Conservation (phyloP, 176 grass and related monocot genomes). For the Aegilops bicornis region DNA sequence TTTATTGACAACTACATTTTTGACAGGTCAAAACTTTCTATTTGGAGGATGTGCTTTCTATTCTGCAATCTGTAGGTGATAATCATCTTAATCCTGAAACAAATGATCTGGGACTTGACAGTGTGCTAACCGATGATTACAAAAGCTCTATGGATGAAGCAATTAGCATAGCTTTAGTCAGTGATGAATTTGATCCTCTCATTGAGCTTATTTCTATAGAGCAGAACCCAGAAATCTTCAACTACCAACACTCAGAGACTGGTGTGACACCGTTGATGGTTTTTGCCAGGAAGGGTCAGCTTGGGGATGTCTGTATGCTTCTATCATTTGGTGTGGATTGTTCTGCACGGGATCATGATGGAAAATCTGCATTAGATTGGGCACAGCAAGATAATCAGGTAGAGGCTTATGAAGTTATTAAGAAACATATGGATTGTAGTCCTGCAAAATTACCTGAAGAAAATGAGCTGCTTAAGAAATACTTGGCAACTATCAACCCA, state of each 20-base stretch:
- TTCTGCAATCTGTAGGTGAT: conserved; percentile 59
- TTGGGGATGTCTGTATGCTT: conserved; percentile 88
- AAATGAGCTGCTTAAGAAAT: conserved; percentile 72
- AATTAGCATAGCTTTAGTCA: conserved; percentile 77
- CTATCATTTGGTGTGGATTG: conserved; percentile 92
- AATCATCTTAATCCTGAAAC: conserved; percentile 59
- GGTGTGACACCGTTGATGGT: conserved; percentile 92
- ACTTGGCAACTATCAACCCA: conserved; percentile 68
- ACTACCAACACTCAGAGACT: conserved; percentile 83
- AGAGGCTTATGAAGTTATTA: conserved; percentile 68
- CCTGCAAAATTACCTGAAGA: conserved; percentile 57
- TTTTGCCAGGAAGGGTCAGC: conserved; percentile 82
- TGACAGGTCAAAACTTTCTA: conserved; percentile 85
- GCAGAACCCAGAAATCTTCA: conserved; percentile 65
- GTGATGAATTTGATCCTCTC: conserved; percentile 90
- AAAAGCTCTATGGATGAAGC: conserved; percentile 85
- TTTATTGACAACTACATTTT: conserved; percentile 24
- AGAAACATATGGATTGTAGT: conserved; percentile 65
- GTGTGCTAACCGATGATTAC: conserved; percentile 61
- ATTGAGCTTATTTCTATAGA: conserved; percentile 80
- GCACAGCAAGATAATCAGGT: conserved; percentile 75
- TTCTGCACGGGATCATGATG: conserved; percentile 62
- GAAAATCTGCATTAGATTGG: conserved; percentile 72
- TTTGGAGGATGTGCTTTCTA: conserved; percentile 94
- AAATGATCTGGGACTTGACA: conserved; percentile 34